Base-by-base conservation (phyloP, 768 basidiomycete genomes). In the Macrocybe gigantea region DNA sequence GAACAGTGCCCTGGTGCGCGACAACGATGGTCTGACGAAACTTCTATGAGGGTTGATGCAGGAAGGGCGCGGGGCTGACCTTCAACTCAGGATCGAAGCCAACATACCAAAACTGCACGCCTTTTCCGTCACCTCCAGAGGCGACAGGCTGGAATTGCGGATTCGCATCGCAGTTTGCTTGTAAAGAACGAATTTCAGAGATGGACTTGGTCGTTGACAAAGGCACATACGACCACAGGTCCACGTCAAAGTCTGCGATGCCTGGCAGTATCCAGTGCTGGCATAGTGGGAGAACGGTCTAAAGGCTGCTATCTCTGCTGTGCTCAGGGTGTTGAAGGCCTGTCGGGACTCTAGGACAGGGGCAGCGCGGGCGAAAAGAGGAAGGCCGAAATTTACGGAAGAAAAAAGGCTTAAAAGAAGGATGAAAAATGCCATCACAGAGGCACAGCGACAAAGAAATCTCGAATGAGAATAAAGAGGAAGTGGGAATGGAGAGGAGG, bases 251-350 rank as follows among this genome's bases (percentile, higher is more conserved):
- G 73, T 76, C 36, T 61, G 45, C 3, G 68, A 45, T 5, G 77
- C 62, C 11, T 60, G 44, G 48, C 82, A 83, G 53, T 77, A 77
- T 1, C 66, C 79, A 7, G 78, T 58, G 33, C 73, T 71, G 0
- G 81, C 78, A 53, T 73, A 80, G 47, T 60, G 64, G 0, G 76
- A 71, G 63, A 72, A 82, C 0, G 79, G 69, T 34, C 55, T 70
- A 59, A 70, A 82, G 9, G 54, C 33, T 6, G 64, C 53, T 6
- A 81, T 69, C 53, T 79, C 65, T 0, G 72, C 22, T 5, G 65
- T 53, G 30, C 68, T 60, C 43, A 79, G 58, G 1, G 72, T 45
- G 1, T 64, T 66, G 45, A 78, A 72, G 12, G 61, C 52, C 49
- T 71, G 69, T 22, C 66, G 65, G n/a, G 62, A 43, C 14, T 42